Evolutionary conservation across 768 basidiomycete species (phyloP).

Genomic region (Ephemerocybe angulata): DNA sequence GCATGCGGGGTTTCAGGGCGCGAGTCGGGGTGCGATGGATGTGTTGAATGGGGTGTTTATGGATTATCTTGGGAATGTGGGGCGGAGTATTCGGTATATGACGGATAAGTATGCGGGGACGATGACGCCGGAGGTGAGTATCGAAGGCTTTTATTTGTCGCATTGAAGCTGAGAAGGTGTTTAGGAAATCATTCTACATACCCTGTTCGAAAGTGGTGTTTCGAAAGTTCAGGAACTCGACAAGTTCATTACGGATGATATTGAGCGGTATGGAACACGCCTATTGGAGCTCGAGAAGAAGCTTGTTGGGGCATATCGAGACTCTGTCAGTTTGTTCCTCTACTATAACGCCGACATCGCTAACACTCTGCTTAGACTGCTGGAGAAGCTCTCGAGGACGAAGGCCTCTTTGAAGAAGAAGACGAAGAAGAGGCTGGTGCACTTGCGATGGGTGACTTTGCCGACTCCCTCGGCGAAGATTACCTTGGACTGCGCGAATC

Average conservation of each 20-base stretch:
- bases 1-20: constrained; percentile 91
- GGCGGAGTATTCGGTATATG: constrained; percentile 77
- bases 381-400: constrained; percentile 46
- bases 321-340: constrained; percentile 52
- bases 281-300: constrained; percentile 83
- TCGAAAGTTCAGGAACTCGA: constrained; percentile 77
- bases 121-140: constrained; percentile 83
- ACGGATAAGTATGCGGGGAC: constrained; percentile 74
- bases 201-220: constrained; percentile 85
- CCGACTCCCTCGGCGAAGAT: constrained; percentile 85
- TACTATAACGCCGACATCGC: background rate
- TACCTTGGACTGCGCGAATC: constrained; percentile 86
- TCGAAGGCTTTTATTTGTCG: background rate
- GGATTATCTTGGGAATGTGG: constrained; percentile 83
- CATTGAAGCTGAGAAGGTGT: background rate
- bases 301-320: constrained; percentile 76
- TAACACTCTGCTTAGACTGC: constrained; percentile 30
- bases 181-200: constrained; percentile 93
- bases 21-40: constrained; percentile 73
- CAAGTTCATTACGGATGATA: constrained; percentile 84
- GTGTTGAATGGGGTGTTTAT: constrained; percentile 72
- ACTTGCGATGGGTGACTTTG: constrained; percentile 70
- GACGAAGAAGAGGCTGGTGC: constrained; percentile 43
- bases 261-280: constrained; percentile 75
- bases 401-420: constrained; percentile 48